Evolutionary conservation across 116 monocot species (phyloP).

Genomic region (Cymodocea nodosa): DNA sequence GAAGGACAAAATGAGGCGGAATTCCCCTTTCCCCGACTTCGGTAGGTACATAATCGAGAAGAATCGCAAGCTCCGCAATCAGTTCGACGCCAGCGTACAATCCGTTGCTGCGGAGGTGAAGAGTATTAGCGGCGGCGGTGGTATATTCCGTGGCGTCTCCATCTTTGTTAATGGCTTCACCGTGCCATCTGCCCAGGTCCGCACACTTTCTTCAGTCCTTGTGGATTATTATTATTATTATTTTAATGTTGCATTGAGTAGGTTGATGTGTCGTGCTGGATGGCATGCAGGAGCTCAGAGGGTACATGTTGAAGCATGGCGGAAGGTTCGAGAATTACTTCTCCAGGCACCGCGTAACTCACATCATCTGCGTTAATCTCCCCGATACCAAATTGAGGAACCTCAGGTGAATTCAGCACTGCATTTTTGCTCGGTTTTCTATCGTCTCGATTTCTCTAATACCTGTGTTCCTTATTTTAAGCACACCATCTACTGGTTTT

Average conservation of each 20-base stretch:
- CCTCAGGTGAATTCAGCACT: constrained; percentile 35
- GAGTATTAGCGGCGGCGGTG: constrained; percentile 25
- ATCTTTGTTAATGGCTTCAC: constrained; percentile 93
- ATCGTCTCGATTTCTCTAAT: neutral
- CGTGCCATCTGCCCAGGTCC: constrained; percentile 75
- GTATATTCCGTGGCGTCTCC: constrained; percentile 75
- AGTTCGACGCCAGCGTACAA: constrained; percentile 63
- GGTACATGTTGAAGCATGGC: constrained; percentile 72
- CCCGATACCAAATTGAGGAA: constrained; percentile 84
- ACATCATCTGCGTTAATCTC: constrained; percentile 82
- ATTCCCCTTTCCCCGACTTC: no score
- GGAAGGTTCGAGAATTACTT: constrained; percentile 93
- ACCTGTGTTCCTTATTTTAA: neutral
- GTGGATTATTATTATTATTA: no score
- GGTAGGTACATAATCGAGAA: constrained; percentile 75
- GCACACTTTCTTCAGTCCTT: neutral
- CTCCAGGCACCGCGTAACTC: constrained; percentile 69
- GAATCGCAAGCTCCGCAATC: constrained; percentile 79
- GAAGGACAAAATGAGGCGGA: no score
- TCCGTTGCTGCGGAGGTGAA: no score
- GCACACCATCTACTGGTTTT: constrained; percentile 1
- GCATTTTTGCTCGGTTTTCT: neutral
- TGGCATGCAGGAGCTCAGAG: constrained; percentile 51
- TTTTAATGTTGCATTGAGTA: no score
- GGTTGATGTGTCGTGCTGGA: no score